phyloP scores from a whole-genome alignment of 208 protist species.

The Blastocrithidia nonstop region DNA sequence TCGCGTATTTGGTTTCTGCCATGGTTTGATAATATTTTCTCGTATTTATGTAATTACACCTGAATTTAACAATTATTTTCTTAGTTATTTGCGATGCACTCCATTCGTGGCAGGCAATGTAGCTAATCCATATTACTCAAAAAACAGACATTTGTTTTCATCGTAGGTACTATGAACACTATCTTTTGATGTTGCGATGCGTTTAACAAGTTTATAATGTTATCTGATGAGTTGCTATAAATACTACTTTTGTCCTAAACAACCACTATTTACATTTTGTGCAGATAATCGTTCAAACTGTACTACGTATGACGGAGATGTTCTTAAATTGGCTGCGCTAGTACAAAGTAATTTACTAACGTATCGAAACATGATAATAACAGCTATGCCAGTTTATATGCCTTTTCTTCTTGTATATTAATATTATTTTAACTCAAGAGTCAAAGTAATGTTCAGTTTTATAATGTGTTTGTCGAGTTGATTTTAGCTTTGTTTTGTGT shows the following conservation, averaged over 20 bases:
- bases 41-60: constrained; percentile 6
- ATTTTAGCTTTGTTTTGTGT: no score
- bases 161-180: constrained; percentile 26
- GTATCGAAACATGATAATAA: no score
- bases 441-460: no score
- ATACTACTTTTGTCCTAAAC: constrained; percentile 8
- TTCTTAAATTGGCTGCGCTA: no score
- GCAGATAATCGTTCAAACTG: no score
- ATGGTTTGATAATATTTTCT: constrained; percentile 9
- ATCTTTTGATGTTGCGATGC: constrained; percentile 9
- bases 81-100: constrained; percentile 16
- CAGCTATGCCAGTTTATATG: no score
- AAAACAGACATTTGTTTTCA: constrained; percentile 14
- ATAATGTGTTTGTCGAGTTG: no score
- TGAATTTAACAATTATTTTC: constrained; percentile 10
- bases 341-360: no score
- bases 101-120: constrained; percentile 28
- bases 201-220: constrained; percentile 20
- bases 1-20: constrained; percentile 9
- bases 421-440: no score
- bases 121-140: constrained; percentile 30
- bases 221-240: constrained; percentile 11
- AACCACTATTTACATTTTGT: no score
- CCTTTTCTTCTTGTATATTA: no score
- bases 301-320: no score